phyloP scores from a whole-genome alignment of 2,329 filamentous ascomycete genomes.

The Arthrobotrys musiformis region DNA sequence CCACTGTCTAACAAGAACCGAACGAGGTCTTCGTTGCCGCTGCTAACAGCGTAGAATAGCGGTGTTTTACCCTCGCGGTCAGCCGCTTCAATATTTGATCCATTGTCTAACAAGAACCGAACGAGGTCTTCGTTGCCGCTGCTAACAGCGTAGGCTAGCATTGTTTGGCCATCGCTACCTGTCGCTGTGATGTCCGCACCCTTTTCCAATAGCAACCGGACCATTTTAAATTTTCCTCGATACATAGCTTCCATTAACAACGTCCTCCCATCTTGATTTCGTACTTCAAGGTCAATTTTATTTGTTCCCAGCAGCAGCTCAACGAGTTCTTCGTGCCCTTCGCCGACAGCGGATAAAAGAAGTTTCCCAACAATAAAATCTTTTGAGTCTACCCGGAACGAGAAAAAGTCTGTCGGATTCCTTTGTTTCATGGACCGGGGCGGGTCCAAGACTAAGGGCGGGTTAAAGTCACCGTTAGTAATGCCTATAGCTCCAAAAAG shows the following conservation, averaged over 20 bases:
- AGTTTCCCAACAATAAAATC: not conserved
- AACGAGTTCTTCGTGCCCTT: not conserved
- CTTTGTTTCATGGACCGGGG: too few species aligned
- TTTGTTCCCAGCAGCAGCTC: not conserved
- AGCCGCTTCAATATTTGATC: not conserved
- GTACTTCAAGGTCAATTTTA: not conserved
- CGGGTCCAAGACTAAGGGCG: too few species aligned
- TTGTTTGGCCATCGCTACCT: not conserved
- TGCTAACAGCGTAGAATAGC: not conserved
- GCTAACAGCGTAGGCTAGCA: not conserved
- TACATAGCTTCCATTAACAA: not conserved
- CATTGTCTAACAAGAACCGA: not conserved
- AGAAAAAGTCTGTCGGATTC: too few species aligned
- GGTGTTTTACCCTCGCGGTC: not conserved
- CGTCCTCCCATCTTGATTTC: not conserved
- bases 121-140: not conserved
- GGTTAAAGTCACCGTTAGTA: too few species aligned
- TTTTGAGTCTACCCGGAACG: not conserved
- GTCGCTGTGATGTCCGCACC: not conserved
- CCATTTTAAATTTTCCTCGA: not conserved
- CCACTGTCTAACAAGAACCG: not conserved
- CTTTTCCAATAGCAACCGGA: not conserved
- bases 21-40: not conserved
- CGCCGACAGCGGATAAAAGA: not conserved
- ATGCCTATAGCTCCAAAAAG: too few species aligned